Base-by-base conservation (phyloP, 2,329 filamentous ascomycete genomes). In the Ophiosphaerella herpotricha region DNA sequence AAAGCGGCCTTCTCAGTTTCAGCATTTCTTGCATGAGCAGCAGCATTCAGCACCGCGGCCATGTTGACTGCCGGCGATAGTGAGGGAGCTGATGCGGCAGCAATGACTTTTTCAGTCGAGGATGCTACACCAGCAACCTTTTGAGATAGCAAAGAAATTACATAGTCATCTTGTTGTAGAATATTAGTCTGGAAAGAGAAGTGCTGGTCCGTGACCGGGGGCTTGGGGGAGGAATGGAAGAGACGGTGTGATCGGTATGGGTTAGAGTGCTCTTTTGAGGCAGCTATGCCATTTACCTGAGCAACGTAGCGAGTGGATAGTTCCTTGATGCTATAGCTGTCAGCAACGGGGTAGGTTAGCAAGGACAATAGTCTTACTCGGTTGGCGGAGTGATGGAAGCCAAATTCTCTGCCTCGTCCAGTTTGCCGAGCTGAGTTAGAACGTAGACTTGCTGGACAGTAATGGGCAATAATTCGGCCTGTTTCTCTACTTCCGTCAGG, bases 361-460 rank as follows among this genome's bases (percentile, higher is more conserved):
- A 16, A 12, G 3, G 4, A 13, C 7, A 2, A 26, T 18, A 7
- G 12, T 26, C 85, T 70, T 75, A 90, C 86, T 83, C 81, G 43
- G 80, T 75, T 48, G 82, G 74, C n/a, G 80, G 80, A 26, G 91
- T 77, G n/a, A 80, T 81, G 44, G 80, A 81, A 42, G 85, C 84
- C 31, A 91, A 66, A 37, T 82, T 78, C 41, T 81, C 78, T 0
- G 89, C 89, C 59, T 91, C 86, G 23, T 84, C 80, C 13, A 78
- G 64, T 61, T 86, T 86, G 14, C 88, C 89, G 53, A 89, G 71
- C 57, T 82, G 84, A 2, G 82, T 81, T 49, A 89, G 80, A 1
- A 90, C 86, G 61, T 88, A 92, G 23, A 88, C 82, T 64, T 90
- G 86, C 72, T 94, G 90, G 21, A 90, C 82, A 29, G 86, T 78